Conservation (phyloP, 2,329 filamentous ascomycete species). For the Aspergillus udagawae region DNA sequence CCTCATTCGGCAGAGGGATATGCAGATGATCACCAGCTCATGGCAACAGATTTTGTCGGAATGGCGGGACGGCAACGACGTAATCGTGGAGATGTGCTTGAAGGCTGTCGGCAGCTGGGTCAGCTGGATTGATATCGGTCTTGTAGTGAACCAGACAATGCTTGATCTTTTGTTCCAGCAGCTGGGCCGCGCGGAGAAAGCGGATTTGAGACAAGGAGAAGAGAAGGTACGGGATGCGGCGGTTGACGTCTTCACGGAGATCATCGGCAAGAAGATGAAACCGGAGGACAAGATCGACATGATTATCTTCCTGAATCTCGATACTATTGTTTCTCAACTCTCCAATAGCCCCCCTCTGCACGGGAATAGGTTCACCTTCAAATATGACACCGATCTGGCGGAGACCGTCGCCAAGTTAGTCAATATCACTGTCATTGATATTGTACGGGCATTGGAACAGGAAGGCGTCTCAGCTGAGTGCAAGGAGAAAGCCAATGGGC, state of each 20-base stretch:
- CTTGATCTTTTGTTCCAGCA: conserved; percentile 80
- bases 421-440: conserved; percentile 81
- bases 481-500: conserved; percentile 70
- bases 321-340: conserved; percentile 79
- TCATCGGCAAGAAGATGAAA: conserved; percentile 97
- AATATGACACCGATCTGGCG: conserved; percentile 92
- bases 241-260: conserved; percentile 92
- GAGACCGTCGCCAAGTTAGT: conserved; percentile 94
- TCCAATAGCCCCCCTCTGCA: conserved; percentile 76
- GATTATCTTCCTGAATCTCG: conserved; percentile 84
- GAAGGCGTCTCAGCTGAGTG: conserved; percentile 57
- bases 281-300: conserved; percentile 88
- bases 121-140: conserved; percentile 95
- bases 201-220: conserved; percentile 61
- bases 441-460: conserved; percentile 81
- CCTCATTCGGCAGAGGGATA: conserved; percentile 77
- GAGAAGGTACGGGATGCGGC: conserved; percentile 86
- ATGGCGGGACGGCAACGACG: conserved; percentile 68
- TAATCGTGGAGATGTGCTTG: conserved; percentile 79
- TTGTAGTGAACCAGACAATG: conserved; percentile 88
- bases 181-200: conserved; percentile 67
- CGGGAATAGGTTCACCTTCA: conserved; percentile 72
- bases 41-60: conserved; percentile 87
- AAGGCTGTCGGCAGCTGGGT: conserved; percentile 96
- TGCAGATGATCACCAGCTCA: conserved; percentile 78